phyloP scores from a whole-genome alignment of 768 basidiomycete species.

The Suillus lakei region DNA sequence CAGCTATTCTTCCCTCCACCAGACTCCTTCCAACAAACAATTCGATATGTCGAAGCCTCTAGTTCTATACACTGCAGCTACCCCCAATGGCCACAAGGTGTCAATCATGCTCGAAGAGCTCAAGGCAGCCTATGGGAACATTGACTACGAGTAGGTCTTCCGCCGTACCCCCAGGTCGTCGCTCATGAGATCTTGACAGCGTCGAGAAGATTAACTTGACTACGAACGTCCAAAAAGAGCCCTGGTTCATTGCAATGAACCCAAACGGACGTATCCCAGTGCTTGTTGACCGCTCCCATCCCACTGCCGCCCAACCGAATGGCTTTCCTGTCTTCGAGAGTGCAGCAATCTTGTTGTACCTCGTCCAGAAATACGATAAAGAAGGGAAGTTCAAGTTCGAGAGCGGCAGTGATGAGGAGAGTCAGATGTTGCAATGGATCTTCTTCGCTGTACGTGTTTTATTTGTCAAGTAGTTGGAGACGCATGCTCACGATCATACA shows the following conservation, averaged over 20 bases:
- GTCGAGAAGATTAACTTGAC: constrained; percentile 58
- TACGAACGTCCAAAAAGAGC: constrained; percentile 78
- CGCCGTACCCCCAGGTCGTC: background rate
- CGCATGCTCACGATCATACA: constrained; percentile 1
- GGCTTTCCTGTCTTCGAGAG: constrained; percentile 77
- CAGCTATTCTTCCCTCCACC: background rate
- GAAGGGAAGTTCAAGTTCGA: constrained; percentile 74
- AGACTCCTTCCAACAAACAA: background rate
- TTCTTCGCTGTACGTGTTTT: constrained; percentile 67
- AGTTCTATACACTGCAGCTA: constrained; percentile 44
- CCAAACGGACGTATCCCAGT: constrained; percentile 77
- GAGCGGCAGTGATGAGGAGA: constrained; percentile 60
- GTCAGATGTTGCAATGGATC: constrained; percentile 83
- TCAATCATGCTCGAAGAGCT: constrained; percentile 69
- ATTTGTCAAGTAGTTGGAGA: background rate
- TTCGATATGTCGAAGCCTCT: constrained; percentile 29
- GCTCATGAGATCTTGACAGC: constrained; percentile 34
- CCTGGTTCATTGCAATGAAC: constrained; percentile 77
- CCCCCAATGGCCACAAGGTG: constrained; percentile 61
- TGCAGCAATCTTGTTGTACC: constrained; percentile 83
- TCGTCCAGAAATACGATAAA: constrained; percentile 80
- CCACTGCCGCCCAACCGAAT: constrained; percentile 31
- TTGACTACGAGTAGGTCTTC: constrained; percentile 54
- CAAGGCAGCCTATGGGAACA: constrained; percentile 52
- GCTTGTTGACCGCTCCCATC: constrained; percentile 60